These are phyloP conservation scores for Scalesia atractyloides DNA, from an alignment of 129 eudicot genomes.

Conservation along the genomic window DNA sequence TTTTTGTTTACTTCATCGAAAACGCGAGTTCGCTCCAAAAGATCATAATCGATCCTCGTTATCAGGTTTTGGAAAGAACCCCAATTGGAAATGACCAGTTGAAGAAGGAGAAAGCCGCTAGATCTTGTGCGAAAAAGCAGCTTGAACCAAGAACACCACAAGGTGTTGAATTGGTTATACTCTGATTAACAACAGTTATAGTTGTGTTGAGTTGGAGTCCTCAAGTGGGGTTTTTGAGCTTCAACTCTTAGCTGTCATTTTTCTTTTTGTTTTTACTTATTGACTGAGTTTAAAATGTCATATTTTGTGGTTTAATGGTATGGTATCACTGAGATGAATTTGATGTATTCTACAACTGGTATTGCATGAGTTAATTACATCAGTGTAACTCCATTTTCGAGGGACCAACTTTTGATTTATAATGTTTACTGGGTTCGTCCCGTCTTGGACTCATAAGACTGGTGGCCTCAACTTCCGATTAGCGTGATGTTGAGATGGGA, in stretches of 20 bases:
- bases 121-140: constrained; percentile 52
- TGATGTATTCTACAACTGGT: background rate
- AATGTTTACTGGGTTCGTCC: no score
- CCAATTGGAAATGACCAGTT: constrained; percentile 35
- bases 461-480: no score
- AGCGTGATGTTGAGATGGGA: no score
- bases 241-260: background rate
- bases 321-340: constrained; percentile 1
- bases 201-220: constrained; percentile 14
- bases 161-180: constrained; percentile 51
- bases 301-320: background rate
- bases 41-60: constrained; percentile 56
- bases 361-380: background rate
- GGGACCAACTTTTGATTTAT: no score
- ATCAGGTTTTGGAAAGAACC: constrained; percentile 48
- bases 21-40: constrained; percentile 51
- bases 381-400: background rate
- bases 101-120: constrained; percentile 57
- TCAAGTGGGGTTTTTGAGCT: constrained; percentile 10
- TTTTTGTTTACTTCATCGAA: constrained; percentile 49
- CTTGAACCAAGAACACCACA: constrained; percentile 45
- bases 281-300: background rate
- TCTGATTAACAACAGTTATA: constrained; percentile 24
- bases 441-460: no score
- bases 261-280: constrained; percentile 4